phyloP scores from a whole-genome alignment of 495 filamentous ascomycete genomes.

The Penicillium flavigenum region DNA sequence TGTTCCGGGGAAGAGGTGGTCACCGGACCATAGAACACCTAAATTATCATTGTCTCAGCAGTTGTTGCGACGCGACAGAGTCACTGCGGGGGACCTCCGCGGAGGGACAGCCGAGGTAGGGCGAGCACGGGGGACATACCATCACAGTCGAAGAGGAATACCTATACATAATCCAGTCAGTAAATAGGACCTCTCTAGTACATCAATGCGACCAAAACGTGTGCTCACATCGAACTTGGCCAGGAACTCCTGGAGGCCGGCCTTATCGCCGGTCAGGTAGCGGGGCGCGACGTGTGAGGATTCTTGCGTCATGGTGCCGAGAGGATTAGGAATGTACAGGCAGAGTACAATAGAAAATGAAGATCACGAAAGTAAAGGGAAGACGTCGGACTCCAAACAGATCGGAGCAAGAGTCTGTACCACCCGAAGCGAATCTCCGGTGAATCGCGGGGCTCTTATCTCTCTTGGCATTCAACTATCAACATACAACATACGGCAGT shows the following conservation, averaged over 20 bases:
- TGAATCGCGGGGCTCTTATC: conserved; percentile 8
- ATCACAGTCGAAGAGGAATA: conserved; percentile 96
- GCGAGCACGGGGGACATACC: conserved; percentile 54
- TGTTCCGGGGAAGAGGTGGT: conserved; percentile 78
- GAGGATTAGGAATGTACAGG: neutral
- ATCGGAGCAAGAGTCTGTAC: neutral
- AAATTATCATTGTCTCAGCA: conserved; percentile 23
- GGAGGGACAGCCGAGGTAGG: conserved; percentile 17
- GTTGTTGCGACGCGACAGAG: conserved; percentile 14
- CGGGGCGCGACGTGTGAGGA: conserved; percentile 48
- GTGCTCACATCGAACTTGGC: conserved; percentile 83
- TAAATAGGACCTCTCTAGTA: neutral
- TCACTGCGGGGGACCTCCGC: neutral
- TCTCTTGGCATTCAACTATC: conserved; percentile 7
- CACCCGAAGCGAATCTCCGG: conserved; percentile 11
- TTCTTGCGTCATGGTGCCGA: conserved; percentile 19
- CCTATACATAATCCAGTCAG: conserved; percentile 47
- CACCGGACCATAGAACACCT: conserved; percentile 97
- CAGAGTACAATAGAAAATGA: neutral
- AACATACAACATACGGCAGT: too few relatives aligned
- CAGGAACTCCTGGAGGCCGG: conserved; percentile 75
- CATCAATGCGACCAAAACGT: neutral
- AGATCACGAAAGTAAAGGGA: neutral
- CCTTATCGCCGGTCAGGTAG: conserved; percentile 77
- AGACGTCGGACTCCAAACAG: neutral